Evolutionary conservation across 768 basidiomycete species (phyloP).

Genomic region (Kwoniella europaea): DNA sequence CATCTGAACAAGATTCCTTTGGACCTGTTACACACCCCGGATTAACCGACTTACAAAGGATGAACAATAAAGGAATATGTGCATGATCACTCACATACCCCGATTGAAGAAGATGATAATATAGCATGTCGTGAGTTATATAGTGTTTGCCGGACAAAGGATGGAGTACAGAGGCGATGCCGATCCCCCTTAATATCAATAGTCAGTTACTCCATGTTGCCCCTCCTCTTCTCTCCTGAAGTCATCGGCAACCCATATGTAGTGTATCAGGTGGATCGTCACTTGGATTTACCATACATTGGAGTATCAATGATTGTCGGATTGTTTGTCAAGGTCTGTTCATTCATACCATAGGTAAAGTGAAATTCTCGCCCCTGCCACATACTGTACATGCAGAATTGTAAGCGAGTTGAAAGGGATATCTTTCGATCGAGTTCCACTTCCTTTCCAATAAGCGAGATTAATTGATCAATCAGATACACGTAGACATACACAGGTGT

Average conservation of each 20-base stretch:
- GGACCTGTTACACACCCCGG: not conserved
- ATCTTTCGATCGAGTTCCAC: not conserved
- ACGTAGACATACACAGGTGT: not conserved
- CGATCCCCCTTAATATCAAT: constrained; percentile 1
- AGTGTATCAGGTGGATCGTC: not conserved
- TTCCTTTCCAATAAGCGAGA: not conserved
- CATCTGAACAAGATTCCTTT: not conserved
- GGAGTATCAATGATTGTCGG: not conserved
- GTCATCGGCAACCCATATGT: not conserved
- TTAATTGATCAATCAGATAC: not conserved
- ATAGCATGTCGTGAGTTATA: too few species aligned
- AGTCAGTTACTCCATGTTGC: not conserved
- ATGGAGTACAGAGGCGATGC: constrained; percentile 3
- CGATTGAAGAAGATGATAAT: too few species aligned
- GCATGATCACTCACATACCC: too few species aligned
- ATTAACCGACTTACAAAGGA: not conserved
- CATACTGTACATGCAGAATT: too few species aligned
- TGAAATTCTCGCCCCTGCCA: not conserved
- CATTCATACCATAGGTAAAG: not conserved
- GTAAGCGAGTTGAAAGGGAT: too few species aligned
- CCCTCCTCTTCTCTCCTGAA: not conserved
- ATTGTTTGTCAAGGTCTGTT: not conserved
- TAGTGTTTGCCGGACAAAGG: not conserved
- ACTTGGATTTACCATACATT: too few species aligned
- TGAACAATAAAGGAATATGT: not conserved